Evolutionary conservation across 139 green algal genomes (phyloP).

Genomic region (Edaphochlamys debaryana): DNA sequence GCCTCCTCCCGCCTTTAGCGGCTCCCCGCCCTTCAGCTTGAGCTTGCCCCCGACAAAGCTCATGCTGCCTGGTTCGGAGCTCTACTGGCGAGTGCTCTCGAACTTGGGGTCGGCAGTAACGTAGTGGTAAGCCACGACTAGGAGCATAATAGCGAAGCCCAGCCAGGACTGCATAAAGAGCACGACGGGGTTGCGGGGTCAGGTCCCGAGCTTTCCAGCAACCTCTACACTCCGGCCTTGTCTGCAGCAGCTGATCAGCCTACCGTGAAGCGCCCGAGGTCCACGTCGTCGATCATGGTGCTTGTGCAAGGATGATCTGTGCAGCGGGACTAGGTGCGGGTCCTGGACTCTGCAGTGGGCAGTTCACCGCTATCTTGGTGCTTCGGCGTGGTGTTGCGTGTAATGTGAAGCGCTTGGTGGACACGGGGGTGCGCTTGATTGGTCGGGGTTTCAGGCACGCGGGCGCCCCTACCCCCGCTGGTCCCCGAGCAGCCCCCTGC

Average conservation of each 20-base stretch:
- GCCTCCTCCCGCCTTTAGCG: slow-evolving; percentile 54
- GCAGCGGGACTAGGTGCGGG: too few relatives aligned
- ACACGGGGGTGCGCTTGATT: too few relatives aligned
- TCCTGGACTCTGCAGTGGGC: too few relatives aligned
- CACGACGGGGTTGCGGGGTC: neutral
- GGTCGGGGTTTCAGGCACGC: too few relatives aligned
- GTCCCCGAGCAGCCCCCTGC: too few relatives aligned
- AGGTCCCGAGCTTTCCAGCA: neutral
- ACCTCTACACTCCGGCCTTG: neutral
- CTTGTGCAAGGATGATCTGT: too few relatives aligned
- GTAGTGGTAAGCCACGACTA: slow-evolving; percentile 86
- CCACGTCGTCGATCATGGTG: slow-evolving; percentile 71
- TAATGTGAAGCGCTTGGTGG: too few relatives aligned
- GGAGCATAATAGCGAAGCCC: slow-evolving; percentile 75
- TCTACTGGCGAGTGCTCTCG: neutral
- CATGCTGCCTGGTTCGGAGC: slow-evolving; percentile 37
- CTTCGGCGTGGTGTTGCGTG: too few relatives aligned
- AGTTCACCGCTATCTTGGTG: too few relatives aligned
- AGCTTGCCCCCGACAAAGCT: slow-evolving; percentile 85
- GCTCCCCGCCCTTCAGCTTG: slow-evolving; percentile 87
- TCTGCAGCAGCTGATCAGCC: too few relatives aligned
- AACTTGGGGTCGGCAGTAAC: slow-evolving; percentile 56
- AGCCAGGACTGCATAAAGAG: slow-evolving; percentile 71
- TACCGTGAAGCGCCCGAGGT: slow-evolving; percentile 75
- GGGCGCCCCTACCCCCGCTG: too few relatives aligned